phyloP scores from a whole-genome alignment of 257 asterid species.

The Gentiana straminea region DNA sequence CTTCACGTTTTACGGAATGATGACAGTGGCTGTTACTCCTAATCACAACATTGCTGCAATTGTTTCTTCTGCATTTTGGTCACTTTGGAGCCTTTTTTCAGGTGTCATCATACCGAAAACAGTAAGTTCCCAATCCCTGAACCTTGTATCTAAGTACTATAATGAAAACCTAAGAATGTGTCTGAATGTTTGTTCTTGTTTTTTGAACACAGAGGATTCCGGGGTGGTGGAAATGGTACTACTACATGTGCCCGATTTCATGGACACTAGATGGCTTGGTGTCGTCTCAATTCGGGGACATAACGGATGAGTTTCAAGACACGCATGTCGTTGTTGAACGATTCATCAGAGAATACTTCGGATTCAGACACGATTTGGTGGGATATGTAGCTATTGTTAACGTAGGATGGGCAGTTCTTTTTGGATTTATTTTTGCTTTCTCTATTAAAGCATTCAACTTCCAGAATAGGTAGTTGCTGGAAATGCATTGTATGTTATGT shows the following conservation, averaged over 20 bases:
- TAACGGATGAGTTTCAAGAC: conserved; percentile 27
- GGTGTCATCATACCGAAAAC: conserved; percentile 69
- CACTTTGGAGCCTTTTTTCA: conserved; percentile 63
- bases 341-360: conserved; percentile 43
- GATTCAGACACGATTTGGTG: conserved; percentile 39
- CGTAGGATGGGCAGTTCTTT: conserved; percentile 34
- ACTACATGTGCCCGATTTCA: conserved; percentile 38
- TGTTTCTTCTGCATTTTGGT: conserved; percentile 44
- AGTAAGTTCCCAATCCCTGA: conserved; percentile 22
- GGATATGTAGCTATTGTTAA: conserved; percentile 49
- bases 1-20: conserved; percentile 81
- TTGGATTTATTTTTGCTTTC: conserved; percentile 52
- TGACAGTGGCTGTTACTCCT: conserved; percentile 76
- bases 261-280: conserved; percentile 76
- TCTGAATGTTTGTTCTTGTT: too few species aligned
- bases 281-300: conserved; percentile 55
- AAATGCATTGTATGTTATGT: neutral
- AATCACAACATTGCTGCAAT: conserved; percentile 62
- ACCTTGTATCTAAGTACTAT: neutral
- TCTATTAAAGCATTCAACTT: conserved; percentile 59
- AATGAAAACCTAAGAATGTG: too few species aligned
- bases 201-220: conserved; percentile 53
- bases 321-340: conserved; percentile 36
- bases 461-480: conserved; percentile 37
- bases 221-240: conserved; percentile 84